Conservation (phyloP, 2,329 filamentous ascomycete species). For the Fusarium keratoplasticum region DNA sequence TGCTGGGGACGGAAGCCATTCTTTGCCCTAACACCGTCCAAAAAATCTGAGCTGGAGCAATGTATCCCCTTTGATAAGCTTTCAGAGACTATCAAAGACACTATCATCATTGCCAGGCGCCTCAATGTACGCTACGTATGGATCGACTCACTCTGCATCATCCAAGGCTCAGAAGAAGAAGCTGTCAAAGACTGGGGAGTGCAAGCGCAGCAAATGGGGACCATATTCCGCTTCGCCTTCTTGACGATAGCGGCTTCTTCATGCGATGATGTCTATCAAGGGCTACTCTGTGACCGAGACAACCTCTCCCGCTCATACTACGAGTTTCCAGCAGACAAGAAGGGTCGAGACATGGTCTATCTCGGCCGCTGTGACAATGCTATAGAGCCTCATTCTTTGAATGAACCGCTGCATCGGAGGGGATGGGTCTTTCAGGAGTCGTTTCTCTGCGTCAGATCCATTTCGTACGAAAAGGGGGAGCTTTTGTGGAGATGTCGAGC, state of each 20-base stretch:
- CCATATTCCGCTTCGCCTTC: neutral
- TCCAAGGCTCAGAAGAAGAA: neutral
- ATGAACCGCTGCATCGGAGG: neutral
- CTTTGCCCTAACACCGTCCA: neutral
- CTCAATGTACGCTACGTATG: neutral
- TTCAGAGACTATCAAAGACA: neutral
- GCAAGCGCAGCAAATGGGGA: neutral
- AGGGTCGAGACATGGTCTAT: neutral
- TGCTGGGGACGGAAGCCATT: neutral
- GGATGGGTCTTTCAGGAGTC: neutral
- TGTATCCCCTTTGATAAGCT: neutral
- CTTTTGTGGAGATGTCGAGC: neutral
- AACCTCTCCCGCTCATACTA: neutral
- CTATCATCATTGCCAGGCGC: neutral
- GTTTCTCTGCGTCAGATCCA: neutral
- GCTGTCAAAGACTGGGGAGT: neutral
- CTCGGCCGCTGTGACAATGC: neutral
- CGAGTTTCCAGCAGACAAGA: neutral
- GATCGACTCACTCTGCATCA: slow-evolving; percentile 12
- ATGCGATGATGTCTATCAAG: neutral
- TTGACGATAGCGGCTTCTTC: neutral
- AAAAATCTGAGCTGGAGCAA: neutral
- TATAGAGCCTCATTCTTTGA: neutral
- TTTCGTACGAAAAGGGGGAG: neutral
- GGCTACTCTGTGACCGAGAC: neutral